phyloP scores from a whole-genome alignment of 2,329 filamentous ascomycete species.

The Corinectria fuckeliana region DNA sequence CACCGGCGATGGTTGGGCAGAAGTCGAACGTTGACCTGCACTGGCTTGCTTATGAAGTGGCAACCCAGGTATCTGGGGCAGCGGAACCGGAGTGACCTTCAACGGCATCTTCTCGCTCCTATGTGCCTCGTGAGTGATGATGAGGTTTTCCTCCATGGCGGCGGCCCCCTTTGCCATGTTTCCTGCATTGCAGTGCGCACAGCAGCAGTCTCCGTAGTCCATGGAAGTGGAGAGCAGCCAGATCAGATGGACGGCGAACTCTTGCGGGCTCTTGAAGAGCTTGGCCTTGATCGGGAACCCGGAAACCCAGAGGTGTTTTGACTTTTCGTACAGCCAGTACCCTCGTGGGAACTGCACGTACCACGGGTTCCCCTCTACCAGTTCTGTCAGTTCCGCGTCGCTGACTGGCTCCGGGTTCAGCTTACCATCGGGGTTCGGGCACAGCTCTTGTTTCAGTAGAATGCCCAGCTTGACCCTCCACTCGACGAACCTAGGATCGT shows the following conservation, averaged over 20 bases:
- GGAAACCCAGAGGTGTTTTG: slow-evolving; percentile 57
- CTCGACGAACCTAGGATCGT: slow-evolving; percentile 52
- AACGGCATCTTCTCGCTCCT: slow-evolving; percentile 36
- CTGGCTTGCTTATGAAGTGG: slow-evolving; percentile 42
- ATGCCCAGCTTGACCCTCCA: slow-evolving; percentile 55
- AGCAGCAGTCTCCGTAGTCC: slow-evolving; percentile 58
- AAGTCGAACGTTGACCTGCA: slow-evolving; percentile 38
- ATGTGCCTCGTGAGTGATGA: slow-evolving; percentile 29
- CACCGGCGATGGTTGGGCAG: slow-evolving; percentile 29
- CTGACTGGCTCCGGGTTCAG: not conserved
- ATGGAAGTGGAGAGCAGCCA: slow-evolving; percentile 58
- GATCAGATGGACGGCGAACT: slow-evolving; percentile 59
- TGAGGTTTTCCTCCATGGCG: slow-evolving; percentile 38
- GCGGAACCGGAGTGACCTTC: slow-evolving; percentile 47
- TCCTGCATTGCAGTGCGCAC: slow-evolving; percentile 54
- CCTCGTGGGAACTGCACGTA: slow-evolving; percentile 52
- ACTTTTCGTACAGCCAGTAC: slow-evolving; percentile 56
- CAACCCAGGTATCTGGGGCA: slow-evolving; percentile 45
- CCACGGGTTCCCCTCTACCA: slow-evolving; percentile 51
- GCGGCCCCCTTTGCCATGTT: slow-evolving; percentile 33
- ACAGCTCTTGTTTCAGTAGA: slow-evolving; percentile 53
- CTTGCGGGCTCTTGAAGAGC: slow-evolving; percentile 59
- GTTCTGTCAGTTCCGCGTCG: slow-evolving; percentile 20
- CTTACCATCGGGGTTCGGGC: slow-evolving; percentile 49
- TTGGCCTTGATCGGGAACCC: slow-evolving; percentile 56